phyloP scores from a whole-genome alignment of 1,139 yeast genomes.

The Geotrichum histeridarum region DNA sequence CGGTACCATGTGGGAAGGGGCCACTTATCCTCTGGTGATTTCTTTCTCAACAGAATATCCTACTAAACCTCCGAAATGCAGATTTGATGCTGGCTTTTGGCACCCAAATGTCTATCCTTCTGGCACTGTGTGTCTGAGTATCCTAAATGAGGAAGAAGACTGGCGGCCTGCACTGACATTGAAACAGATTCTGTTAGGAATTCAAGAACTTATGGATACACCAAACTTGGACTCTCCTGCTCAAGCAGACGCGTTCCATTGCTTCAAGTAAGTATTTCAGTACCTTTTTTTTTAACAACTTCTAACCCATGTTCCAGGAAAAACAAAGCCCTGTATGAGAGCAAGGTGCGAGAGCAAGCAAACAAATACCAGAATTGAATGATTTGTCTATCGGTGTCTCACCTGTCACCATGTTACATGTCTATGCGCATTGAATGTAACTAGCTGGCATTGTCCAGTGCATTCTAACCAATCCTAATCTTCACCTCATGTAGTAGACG shows the following conservation, averaged over 20 bases:
- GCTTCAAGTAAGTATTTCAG: constrained; percentile 41
- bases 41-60: constrained; percentile 89
- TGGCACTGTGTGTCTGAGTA: constrained; percentile 90
- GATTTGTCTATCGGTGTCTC: no score
- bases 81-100: constrained; percentile 81
- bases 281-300: neutral
- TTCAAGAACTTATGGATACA: constrained; percentile 81
- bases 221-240: constrained; percentile 98
- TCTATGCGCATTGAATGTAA: no score
- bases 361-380: constrained; percentile 50
- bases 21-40: constrained; percentile 79
- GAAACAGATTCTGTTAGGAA: constrained; percentile 84
- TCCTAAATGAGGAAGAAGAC: constrained; percentile 90
- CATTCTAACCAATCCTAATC: no score
- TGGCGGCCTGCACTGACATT: constrained; percentile 97
- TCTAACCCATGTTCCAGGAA: constrained; percentile 37
- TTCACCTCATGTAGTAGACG: no score
- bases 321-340: constrained; percentile 63
- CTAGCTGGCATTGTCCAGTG: no score
- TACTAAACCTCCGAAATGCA: constrained; percentile 91
- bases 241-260: constrained; percentile 93
- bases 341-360: constrained; percentile 78
- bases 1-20: constrained; percentile 83
- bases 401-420: no score
- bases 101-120: constrained; percentile 97